Base-by-base conservation (phyloP, 441 rosid species). In the Isatis lusitanica region DNA sequence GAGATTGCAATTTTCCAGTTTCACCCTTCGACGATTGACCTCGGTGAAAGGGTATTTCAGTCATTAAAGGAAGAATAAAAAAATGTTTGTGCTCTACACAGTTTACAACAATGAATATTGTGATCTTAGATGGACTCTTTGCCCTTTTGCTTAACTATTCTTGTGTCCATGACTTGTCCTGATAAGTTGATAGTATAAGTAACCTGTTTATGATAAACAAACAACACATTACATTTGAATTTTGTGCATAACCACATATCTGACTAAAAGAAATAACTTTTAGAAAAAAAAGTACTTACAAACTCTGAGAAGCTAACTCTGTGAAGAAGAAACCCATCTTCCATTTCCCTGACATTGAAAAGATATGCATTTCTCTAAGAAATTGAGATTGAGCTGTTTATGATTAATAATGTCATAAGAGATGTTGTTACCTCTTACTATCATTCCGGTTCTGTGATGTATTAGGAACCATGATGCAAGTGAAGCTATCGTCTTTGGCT, bases 301-400 rank as follows among this genome's bases (percentile, higher is more conserved):
- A 92, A 82, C 74, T 86, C 90, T 21, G 80, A 73, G 26, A 82
- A 69, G 80, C 80, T 71, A 66, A 88, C 85, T 83, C 88, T 83
- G 60, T 90, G 96, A 39, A 92, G 93, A 80, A 92, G 94, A 82
- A 90, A 86, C 33, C 95, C 92, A 74, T 84, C 81, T 31, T 58
- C 84, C 74, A 74, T 74, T 72, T 81, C 83, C 65, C 93, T 88
- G 84, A 52, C 63, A 58, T 6, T 15, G 3, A 40, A 46, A 12
- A 21, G n/a, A 16, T 18, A 30, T 6, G 1, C 73, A 67, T 57
- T 72, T n/a, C n/a, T 55, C 43, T 76, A 55, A 50, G 58, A 16
- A 8, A 16, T 6, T 35, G 58, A 55, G 52, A 53, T 26, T 24
- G 9, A 58, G 46, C 28, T 60, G 21, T 43, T 18, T 65, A 48